These are phyloP conservation scores for Maudiozyma barnettii DNA, from an alignment of 805 yeast genomes.

Conservation along the genomic window DNA sequence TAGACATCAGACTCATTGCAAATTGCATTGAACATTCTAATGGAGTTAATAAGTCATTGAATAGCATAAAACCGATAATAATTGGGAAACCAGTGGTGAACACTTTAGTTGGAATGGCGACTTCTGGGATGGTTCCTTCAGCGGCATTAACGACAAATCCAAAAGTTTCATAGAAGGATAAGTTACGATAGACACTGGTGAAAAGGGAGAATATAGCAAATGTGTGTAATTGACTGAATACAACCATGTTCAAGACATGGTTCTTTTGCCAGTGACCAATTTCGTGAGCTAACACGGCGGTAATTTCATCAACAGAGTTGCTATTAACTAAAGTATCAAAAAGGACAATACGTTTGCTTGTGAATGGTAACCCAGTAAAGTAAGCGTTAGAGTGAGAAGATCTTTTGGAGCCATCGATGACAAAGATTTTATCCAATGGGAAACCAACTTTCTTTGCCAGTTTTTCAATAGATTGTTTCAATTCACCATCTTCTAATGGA, in stretches of 20 bases:
- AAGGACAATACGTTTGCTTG: slow-evolving; percentile 80
- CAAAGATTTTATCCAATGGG: slow-evolving; percentile 80
- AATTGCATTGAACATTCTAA: slow-evolving; percentile 61
- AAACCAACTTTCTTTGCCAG: slow-evolving; percentile 68
- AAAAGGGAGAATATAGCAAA: slow-evolving; percentile 62
- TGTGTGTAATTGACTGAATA: slow-evolving; percentile 54
- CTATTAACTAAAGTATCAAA: slow-evolving; percentile 85
- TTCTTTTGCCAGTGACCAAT: slow-evolving; percentile 95
- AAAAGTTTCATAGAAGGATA: slow-evolving; percentile 66
- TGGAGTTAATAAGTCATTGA: slow-evolving; percentile 71
- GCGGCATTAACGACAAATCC: slow-evolving; percentile 44
- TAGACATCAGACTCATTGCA: slow-evolving; percentile 56
- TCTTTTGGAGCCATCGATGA: slow-evolving; percentile 94
- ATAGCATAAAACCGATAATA: slow-evolving; percentile 71
- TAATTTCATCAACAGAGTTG: slow-evolving; percentile 66
- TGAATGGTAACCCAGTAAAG: slow-evolving; percentile 94
- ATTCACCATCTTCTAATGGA: slow-evolving; percentile 83
- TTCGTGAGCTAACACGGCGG: slow-evolving; percentile 96
- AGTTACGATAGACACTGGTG: slow-evolving; percentile 70
- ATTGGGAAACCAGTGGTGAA: slow-evolving; percentile 49
- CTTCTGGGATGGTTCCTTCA: neutral
- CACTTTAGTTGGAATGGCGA: slow-evolving; percentile 11
- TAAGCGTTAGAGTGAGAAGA: slow-evolving; percentile 96
- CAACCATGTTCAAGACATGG: slow-evolving; percentile 72
- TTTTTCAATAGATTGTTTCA: slow-evolving; percentile 69